Percentiles rank a stretch among this genome's conserved stretches.
Evolutionary conservation across 1,139 yeast genomes (phyloP).

Genomic region (Zygoascus sp.): DNA sequence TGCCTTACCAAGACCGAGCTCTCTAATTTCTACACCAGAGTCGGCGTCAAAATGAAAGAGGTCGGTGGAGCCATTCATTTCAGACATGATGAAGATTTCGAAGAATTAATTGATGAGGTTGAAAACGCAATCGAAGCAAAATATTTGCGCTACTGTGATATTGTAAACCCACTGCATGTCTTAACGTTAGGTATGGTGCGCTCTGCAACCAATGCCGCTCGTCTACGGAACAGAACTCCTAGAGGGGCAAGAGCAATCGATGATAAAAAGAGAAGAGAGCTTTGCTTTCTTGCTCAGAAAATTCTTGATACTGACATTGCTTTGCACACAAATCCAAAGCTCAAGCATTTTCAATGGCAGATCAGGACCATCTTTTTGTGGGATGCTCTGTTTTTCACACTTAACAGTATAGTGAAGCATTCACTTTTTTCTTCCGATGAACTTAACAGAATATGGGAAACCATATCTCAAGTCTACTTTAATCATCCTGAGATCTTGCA

Average conservation of each 20-base stretch:
- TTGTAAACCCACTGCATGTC: constrained; percentile 10
- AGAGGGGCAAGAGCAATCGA: neutral
- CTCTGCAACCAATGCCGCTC: constrained; percentile 6
- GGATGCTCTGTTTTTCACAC: constrained; percentile 2
- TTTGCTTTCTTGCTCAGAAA: neutral
- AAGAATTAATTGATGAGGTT: neutral
- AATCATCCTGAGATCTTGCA: neutral
- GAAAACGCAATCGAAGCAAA: constrained; percentile 8
- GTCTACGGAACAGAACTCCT: constrained; percentile 1
- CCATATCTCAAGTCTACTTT: neutral
- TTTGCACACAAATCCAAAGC: neutral
- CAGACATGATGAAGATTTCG: neutral
- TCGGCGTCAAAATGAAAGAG: neutral
- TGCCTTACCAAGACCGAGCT: neutral
- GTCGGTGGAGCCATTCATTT: neutral
- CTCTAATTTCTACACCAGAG: neutral
- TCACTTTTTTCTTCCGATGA: neutral
- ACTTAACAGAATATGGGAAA: neutral
- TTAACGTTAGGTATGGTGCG: constrained; percentile 2
- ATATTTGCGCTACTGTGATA: constrained; percentile 10
- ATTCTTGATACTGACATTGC: constrained; percentile 3
- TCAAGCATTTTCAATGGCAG: constrained; percentile 1
- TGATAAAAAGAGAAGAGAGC: neutral
- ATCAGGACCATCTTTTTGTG: neutral
- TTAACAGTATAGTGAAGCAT: neutral